Percentiles rank a stretch among this genome's conserved stretches.
Evolutionary conservation across 352 stramenopile genomes (phyloP).

Genomic region (Pythium coloratum): DNA sequence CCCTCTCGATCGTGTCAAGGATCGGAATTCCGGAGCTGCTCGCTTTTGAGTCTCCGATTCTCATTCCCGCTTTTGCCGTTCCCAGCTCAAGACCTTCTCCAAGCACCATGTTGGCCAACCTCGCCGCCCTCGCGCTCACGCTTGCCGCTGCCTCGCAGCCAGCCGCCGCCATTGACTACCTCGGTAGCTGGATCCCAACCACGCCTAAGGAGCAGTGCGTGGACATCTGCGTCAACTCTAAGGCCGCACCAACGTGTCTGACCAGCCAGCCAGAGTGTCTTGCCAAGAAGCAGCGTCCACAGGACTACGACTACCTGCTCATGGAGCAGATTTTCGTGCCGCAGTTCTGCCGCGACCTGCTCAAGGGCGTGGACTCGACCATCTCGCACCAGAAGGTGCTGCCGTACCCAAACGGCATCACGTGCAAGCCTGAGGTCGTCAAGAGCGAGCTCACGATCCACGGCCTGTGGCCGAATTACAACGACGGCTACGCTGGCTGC

Average conservation of each 20-base stretch:
- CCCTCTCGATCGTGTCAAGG: too few relatives aligned
- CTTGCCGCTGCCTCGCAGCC: constrained; percentile 2
- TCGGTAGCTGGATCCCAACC: constrained; percentile 52
- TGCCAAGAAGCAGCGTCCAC: constrained; percentile 58
- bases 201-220: constrained; percentile 53
- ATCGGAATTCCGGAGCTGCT: too few relatives aligned
- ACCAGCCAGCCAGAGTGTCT: constrained; percentile 51
- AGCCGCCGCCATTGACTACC: constrained; percentile 48
- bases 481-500: constrained; percentile 69
- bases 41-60: too few relatives aligned
- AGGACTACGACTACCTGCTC: constrained; percentile 76
- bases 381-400: constrained; percentile 83
- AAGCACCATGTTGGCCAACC: background rate
- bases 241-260: constrained; percentile 52
- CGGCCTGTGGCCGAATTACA: constrained; percentile 76
- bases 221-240: constrained; percentile 70
- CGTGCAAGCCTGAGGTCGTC: constrained; percentile 42
- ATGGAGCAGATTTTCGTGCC: constrained; percentile 79
- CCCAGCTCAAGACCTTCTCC: background rate
- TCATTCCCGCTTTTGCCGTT: too few relatives aligned
- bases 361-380: constrained; percentile 67
- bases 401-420: constrained; percentile 54
- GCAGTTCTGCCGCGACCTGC: constrained; percentile 79
- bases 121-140: background rate
- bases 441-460: constrained; percentile 71